Percentiles rank a stretch among this genome's conserved stretches.
phyloP scores from a whole-genome alignment of 768 basidiomycete species.

The Clathrus columnatus region DNA sequence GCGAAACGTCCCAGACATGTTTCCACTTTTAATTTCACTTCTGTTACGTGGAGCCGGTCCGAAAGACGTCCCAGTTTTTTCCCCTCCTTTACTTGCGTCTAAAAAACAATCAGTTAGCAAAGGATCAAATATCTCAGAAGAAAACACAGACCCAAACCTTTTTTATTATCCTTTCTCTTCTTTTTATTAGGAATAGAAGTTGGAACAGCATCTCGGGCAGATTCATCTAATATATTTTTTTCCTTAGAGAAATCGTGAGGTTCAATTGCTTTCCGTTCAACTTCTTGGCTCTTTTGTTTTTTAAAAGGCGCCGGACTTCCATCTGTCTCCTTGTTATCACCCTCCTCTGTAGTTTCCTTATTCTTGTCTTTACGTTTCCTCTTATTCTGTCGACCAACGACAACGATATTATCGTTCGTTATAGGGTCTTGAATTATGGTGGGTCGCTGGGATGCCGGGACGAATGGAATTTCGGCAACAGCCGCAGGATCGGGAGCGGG shows the following conservation, averaged over 20 bases:
- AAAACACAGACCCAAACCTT: conserved; percentile 19
- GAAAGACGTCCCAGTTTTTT: conserved; percentile 43
- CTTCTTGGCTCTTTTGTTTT: conserved; percentile 15
- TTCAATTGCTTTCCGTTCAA: conserved; percentile 30
- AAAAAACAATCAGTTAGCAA: conserved; percentile 1
- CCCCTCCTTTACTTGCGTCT: conserved; percentile 27
- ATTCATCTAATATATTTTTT: conserved; percentile 65
- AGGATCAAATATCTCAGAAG: too few relatives aligned
- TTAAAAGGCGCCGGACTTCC: conserved; percentile 7
- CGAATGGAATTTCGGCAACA: conserved; percentile 65
- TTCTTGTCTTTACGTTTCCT: conserved; percentile 39
- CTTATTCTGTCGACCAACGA: conserved; percentile 63
- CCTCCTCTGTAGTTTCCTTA: conserved; percentile 13
- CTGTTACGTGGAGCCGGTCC: conserved; percentile 56
- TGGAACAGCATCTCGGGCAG: conserved; percentile 14
- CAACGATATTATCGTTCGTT: conserved; percentile 58
- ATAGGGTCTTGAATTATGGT: conserved; percentile 19
- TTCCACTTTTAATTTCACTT: conserved; percentile 59
- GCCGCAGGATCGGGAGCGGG: conserved; percentile 10
- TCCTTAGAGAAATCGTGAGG: conserved; percentile 63
- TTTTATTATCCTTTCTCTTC: conserved; percentile 37
- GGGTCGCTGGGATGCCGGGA: conserved; percentile 55
- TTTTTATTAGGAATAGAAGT: conserved; percentile 6
- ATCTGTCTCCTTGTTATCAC: conserved; percentile 17
- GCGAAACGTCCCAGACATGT: conserved; percentile 58